A percentile compares a stretch with the other conserved stretches of the same genome.
Evolutionary conservation across 2,329 filamentous ascomycete genomes (phyloP).

Genomic region (Pseudocercospora cruenta): DNA sequence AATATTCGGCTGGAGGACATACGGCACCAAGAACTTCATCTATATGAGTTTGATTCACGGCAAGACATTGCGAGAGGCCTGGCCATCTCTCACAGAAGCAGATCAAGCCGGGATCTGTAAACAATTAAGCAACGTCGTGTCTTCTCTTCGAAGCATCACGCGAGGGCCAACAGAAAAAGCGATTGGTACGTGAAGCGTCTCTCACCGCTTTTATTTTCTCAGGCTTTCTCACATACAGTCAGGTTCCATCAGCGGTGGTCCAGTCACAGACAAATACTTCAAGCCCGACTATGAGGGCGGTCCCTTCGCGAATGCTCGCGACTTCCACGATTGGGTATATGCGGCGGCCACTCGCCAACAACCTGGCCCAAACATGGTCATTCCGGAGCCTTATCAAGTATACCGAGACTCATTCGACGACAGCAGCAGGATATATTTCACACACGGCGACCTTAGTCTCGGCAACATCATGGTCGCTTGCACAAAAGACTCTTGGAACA

Average conservation of each 20-base stretch:
- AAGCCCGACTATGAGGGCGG: slow-evolving; percentile 1
- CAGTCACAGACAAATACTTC: background rate
- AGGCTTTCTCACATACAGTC: background rate
- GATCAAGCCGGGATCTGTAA: background rate
- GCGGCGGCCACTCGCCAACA: slow-evolving; percentile 1
- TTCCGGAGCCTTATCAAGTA: background rate
- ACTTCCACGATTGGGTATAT: slow-evolving; percentile 9
- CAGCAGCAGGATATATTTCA: slow-evolving; percentile 4
- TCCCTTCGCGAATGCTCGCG: background rate
- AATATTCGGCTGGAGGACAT: slow-evolving; percentile 7
- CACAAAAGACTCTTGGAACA: slow-evolving; percentile 38
- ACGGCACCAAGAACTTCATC: background rate
- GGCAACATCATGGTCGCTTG: slow-evolving; percentile 49
- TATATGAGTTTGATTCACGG: slow-evolving; percentile 12
- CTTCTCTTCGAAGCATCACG: background rate
- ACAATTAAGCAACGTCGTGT: background rate
- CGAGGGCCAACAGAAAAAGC: background rate
- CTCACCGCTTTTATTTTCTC: background rate
- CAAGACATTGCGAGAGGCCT: slow-evolving; percentile 5
- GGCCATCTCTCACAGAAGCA: background rate
- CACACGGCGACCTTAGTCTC: slow-evolving; percentile 12
- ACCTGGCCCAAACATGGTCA: background rate
- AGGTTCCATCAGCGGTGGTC: background rate
- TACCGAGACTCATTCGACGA: slow-evolving; percentile 1
- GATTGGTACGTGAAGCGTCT: background rate